phyloP scores from a whole-genome alignment of 345 rosid genomes.

The Eucalyptus shirleyi region DNA sequence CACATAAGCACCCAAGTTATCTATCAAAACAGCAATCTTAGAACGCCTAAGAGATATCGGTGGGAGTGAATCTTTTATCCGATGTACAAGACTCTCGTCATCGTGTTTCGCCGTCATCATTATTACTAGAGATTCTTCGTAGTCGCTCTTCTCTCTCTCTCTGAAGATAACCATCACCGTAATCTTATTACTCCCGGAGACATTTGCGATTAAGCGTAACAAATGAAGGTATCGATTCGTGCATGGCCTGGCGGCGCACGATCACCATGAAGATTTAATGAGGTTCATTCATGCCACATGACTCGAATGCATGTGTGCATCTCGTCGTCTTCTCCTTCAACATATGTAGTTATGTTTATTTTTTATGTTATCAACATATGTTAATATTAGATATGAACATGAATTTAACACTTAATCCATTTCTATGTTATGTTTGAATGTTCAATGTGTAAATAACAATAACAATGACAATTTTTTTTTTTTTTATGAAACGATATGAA shows the following conservation, averaged over 20 bases:
- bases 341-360: background rate
- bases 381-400: no score
- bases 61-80: no score
- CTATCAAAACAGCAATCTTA: background rate
- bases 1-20: background rate
- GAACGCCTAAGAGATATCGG: background rate
- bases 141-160: background rate
- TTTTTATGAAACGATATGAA: no score
- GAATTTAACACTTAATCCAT: no score
- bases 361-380: no score
- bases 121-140: background rate
- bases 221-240: background rate
- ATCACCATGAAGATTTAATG: background rate
- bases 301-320: background rate
- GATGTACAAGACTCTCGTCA: no score
- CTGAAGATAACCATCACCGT: background rate
- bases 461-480: no score
- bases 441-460: no score
- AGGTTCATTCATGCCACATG: background rate
- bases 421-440: no score
- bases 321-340: background rate
- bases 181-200: background rate
- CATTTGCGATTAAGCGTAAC: background rate
- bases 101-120: background rate
- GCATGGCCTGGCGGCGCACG: background rate